phyloP scores from a whole-genome alignment of 2,329 filamentous ascomycete species.

The Zalaria obscura region DNA sequence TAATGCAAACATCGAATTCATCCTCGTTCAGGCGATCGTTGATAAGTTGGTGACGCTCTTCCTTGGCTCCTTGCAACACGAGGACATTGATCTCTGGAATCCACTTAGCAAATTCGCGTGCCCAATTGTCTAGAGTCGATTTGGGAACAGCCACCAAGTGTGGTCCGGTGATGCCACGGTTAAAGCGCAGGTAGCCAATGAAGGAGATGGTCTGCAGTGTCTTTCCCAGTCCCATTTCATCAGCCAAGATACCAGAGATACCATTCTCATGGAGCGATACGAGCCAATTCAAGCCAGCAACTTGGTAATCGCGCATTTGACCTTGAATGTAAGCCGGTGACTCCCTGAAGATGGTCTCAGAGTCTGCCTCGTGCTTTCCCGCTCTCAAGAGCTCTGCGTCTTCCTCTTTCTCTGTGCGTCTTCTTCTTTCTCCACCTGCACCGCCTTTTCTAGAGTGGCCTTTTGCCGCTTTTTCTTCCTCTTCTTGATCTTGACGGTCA shows the following conservation, averaged over 20 bases:
- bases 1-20: conserved; percentile 95
- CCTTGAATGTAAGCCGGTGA: conserved; percentile 83
- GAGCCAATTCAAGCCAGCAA: conserved; percentile 92
- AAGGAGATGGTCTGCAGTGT: conserved; percentile 96
- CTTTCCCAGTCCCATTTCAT: conserved; percentile 98
- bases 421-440: conserved; percentile 60
- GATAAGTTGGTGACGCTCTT: conserved; percentile 78
- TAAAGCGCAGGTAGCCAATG: conserved; percentile 82
- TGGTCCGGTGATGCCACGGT: conserved; percentile 77
- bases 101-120: conserved; percentile 85
- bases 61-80: conserved; percentile 87
- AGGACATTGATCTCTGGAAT: conserved; percentile 91
- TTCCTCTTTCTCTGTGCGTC: conserved; percentile 93
- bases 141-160: conserved; percentile 90
- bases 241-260: conserved; percentile 92
- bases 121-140: conserved; percentile 97
- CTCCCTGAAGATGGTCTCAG: conserved; percentile 77
- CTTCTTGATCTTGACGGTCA: conserved; percentile 73
- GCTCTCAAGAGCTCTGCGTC: conserved; percentile 79
- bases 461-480: conserved; percentile 57
- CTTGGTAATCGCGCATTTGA: conserved; percentile 89
- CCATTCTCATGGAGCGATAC: conserved; percentile 97
- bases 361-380: conserved; percentile 70
- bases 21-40: conserved; percentile 83
- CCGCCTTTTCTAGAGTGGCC: conserved; percentile 69